phyloP scores from a whole-genome alignment of 768 basidiomycete species.

The Suillus lakei region DNA sequence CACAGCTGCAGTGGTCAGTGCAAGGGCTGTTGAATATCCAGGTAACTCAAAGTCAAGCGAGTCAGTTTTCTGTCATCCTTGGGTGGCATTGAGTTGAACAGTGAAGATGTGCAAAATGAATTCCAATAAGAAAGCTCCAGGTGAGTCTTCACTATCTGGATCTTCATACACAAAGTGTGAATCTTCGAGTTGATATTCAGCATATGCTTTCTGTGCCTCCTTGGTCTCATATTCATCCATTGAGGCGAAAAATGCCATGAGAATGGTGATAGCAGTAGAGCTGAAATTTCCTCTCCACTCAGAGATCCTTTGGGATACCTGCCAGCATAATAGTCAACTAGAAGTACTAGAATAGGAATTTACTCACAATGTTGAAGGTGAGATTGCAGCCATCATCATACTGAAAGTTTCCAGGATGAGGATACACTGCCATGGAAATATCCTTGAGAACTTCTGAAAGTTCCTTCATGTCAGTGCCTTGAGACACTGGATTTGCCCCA shows the following conservation, averaged over 20 bases:
- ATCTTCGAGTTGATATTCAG: background rate
- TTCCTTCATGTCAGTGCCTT: background rate
- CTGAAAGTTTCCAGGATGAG: background rate
- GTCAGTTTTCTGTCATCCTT: background rate
- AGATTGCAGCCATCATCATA: background rate
- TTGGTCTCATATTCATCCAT: background rate
- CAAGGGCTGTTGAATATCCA: background rate
- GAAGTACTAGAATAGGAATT: background rate
- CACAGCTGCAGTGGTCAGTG: background rate
- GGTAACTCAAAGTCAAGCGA: background rate
- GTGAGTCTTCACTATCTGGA: background rate
- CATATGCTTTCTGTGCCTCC: background rate
- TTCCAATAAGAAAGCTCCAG: background rate
- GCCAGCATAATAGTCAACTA: constrained; percentile 1
- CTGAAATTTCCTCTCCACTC: background rate
- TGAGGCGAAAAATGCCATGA: background rate
- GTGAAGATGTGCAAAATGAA: background rate
- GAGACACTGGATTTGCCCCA: too few relatives aligned
- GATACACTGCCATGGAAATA: background rate
- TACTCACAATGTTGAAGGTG: background rate
- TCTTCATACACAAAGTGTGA: background rate
- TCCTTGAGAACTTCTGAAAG: background rate
- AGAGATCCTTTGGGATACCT: constrained; percentile 4
- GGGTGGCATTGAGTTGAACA: background rate
- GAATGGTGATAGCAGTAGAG: background rate